Evolutionary conservation across 2,329 filamentous ascomycete species (phyloP).

Genomic region (Xylariaceae sp.): DNA sequence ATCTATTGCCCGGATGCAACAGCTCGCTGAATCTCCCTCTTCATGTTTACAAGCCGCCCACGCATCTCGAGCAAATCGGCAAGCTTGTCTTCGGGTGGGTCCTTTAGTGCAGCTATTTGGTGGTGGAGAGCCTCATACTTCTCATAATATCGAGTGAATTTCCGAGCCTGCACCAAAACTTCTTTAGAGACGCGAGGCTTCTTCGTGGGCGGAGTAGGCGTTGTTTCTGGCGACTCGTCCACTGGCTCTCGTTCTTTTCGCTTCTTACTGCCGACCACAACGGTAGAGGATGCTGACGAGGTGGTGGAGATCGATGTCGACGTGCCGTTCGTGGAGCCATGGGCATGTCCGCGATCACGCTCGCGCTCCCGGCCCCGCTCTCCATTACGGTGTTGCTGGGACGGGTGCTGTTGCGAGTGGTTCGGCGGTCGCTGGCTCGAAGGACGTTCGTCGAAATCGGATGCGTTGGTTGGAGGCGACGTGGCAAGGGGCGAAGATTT

Average conservation of each 20-base stretch:
- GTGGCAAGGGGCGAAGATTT: conserved; percentile 71
- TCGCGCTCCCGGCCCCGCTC: conserved; percentile 32
- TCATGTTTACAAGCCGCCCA: conserved; percentile 59
- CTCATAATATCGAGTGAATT: conserved; percentile 62
- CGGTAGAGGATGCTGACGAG: conserved; percentile 6
- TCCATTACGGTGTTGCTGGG: conserved; percentile 30
- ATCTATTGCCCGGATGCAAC: conserved; percentile 41
- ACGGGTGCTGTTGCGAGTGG: conserved; percentile 22
- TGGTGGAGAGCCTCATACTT: conserved; percentile 63
- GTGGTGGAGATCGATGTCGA: conserved; percentile 31
- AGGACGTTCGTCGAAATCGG: conserved; percentile 58
- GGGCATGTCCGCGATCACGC: conserved; percentile 27
- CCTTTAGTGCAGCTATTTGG: conserved; percentile 56
- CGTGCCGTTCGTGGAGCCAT: conserved; percentile 31
- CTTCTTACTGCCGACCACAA: conserved; percentile 47
- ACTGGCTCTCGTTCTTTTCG: conserved; percentile 46
- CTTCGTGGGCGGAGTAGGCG: conserved; percentile 40
- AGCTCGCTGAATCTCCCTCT: conserved; percentile 62
- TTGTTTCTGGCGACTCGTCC: conserved; percentile 37
- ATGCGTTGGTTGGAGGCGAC: conserved; percentile 69
- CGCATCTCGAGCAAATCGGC: conserved; percentile 60
- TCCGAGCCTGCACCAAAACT: conserved; percentile 58
- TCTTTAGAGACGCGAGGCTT: conserved; percentile 52
- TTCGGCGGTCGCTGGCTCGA: conserved; percentile 30
- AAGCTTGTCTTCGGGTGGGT: conserved; percentile 59